Evolutionary conservation across 2,329 filamentous ascomycete genomes (phyloP).

Genomic region (Fulvia fulva): DNA sequence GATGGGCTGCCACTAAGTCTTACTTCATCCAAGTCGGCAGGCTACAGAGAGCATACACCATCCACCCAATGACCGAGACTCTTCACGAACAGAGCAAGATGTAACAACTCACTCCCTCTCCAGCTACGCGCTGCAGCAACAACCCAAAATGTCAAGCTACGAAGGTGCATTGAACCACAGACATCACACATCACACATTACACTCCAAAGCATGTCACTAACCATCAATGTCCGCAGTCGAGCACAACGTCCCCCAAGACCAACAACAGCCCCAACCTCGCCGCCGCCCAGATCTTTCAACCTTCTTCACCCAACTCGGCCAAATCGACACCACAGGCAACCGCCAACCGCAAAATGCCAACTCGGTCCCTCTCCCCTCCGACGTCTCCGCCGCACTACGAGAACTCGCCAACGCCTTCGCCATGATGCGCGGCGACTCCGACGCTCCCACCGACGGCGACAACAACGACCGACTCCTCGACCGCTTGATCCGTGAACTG

Average conservation of each 20-base stretch:
- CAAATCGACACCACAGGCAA: slow-evolving; percentile 52
- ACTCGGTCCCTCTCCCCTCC: slow-evolving; percentile 57
- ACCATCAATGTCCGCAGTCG: slow-evolving; percentile 36
- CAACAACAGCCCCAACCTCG: slow-evolving; percentile 32
- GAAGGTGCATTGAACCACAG: slow-evolving; percentile 9
- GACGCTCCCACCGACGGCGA: slow-evolving; percentile 18
- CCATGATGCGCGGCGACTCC: slow-evolving; percentile 49
- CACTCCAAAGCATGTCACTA: background rate
- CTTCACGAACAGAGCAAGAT: background rate
- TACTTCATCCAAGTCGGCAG: background rate
- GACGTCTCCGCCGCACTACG: slow-evolving; percentile 58
- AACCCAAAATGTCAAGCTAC: slow-evolving; percentile 13
- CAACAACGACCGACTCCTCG: slow-evolving; percentile 40
- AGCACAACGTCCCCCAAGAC: slow-evolving; percentile 45
- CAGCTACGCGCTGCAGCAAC: background rate
- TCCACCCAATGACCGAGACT: background rate
- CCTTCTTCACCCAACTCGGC: slow-evolving; percentile 62
- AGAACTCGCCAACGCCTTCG: slow-evolving; percentile 58
- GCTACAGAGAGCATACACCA: background rate
- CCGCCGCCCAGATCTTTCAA: slow-evolving; percentile 60
- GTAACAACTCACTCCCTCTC: background rate
- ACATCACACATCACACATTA: too few relatives aligned
- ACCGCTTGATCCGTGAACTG: slow-evolving; percentile 53
- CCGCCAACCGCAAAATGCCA: slow-evolving; percentile 48
- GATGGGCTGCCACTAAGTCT: background rate